These are phyloP conservation scores for Cystofilobasidium macerans DNA, from an alignment of 768 basidiomycete genomes.

Conservation along the genomic window DNA sequence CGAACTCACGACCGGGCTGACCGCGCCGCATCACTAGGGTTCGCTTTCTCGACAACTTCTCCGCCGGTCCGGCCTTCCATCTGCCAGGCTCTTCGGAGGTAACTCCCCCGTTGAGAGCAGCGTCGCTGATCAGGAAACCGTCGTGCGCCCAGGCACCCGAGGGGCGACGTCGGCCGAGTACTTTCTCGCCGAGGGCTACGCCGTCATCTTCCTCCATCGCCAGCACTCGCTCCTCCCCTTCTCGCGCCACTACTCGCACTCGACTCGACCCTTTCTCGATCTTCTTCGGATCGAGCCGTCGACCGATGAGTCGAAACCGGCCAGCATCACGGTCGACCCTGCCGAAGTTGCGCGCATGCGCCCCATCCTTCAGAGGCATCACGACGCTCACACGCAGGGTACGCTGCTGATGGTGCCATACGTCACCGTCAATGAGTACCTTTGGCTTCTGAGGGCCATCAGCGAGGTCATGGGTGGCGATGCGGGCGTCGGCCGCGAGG, in stretches of 20 bases:
- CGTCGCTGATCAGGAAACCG: not conserved
- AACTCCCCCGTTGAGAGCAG: too few relatives aligned
- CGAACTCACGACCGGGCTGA: conserved; percentile 24
- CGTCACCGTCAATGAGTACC: conserved; percentile 89
- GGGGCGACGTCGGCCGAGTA: conserved; percentile 98
- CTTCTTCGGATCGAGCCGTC: conserved; percentile 58
- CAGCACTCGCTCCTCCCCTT: conserved; percentile 97
- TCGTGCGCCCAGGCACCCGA: conserved; percentile 57
- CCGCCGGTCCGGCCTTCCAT: conserved; percentile 88
- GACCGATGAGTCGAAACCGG: not conserved
- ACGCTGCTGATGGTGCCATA: conserved; percentile 76
- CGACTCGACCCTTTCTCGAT: conserved; percentile 94
- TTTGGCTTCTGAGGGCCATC: conserved; percentile 76
- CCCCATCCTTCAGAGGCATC: conserved; percentile 65
- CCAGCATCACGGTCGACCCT: conserved; percentile 55
- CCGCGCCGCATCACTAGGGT: conserved; percentile 50
- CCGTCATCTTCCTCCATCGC: conserved; percentile 96
- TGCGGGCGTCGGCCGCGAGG: conserved; percentile 49
- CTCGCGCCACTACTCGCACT: conserved; percentile 94
- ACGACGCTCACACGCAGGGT: conserved; percentile 60
- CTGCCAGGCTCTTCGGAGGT: conserved; percentile 96
- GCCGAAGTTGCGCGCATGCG: conserved; percentile 57
- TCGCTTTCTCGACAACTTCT: conserved; percentile 96
- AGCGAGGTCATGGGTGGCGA: conserved; percentile 55
- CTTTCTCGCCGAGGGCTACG: conserved; percentile 77